Evolutionary conservation across 352 stramenopile species (phyloP), one percentile per base, ranked within the genome.

Genomic region (Globisporangium spiculum): DNA sequence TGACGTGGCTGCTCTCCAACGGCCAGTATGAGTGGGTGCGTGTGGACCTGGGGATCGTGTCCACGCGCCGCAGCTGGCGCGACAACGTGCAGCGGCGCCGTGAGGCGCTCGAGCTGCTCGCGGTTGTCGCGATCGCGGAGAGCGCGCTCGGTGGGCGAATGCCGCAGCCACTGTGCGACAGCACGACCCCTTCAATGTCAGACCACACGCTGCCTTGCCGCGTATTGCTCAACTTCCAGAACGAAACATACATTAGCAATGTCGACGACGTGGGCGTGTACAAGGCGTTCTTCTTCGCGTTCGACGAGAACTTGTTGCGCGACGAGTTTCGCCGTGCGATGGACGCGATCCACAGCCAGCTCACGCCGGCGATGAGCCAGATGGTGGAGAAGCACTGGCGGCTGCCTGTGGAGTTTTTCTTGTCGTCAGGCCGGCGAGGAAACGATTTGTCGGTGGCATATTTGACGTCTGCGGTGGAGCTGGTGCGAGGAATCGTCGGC

Each of bases 221-320:
- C 27, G 27, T 7, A 6, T 3, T 32, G 27, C 27, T 32, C 27
- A 32, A 32, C 27, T 32, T 32, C 27, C 27, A 3, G 27, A 32
- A 32, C 27, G 27, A 32, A 26, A 56, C 3, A 30, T 56, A 22
- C n/a, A 10, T 30, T n/a, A 30, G 16, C 9, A 30, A 24, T 24
- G 50, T 56, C 8, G 7, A 7, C n/a, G n/a, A 30, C 50, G 16
- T 56, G 8, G 50, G 32, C 1, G 50, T 32, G n/a, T 56, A 30
- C 50, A 56, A 12, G 7, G 50, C 50, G 50, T 56, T 56, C 50
- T 56, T 56, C 50, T 56, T 56, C 50, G 50, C 50, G 50, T 56
- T 56, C 9, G 50, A 56, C n/a, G 50, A 30, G 9, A 14, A 26
- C 50, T 56, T 22, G 22, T 9, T 32, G 50, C 50, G 50, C n/a